These are phyloP conservation scores for Pyrenochaeta sp. DNA, from an alignment of 2,329 filamentous ascomycete genomes.

Conservation along the genomic window DNA sequence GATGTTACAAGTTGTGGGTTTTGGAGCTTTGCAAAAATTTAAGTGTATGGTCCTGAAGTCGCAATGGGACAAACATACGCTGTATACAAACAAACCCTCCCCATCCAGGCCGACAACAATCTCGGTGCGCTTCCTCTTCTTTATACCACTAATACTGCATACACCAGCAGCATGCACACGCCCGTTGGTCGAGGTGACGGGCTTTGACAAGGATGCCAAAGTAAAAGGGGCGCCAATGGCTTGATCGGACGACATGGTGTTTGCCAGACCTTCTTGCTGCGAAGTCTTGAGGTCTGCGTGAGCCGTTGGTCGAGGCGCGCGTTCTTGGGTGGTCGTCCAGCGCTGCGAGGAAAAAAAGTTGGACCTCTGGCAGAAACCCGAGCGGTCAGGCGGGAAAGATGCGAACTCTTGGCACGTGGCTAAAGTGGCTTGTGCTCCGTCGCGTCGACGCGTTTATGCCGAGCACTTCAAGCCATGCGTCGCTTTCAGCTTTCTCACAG, in stretches of 20 bases:
- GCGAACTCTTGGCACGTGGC: conserved; percentile 20
- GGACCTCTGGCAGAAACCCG: conserved; percentile 28
- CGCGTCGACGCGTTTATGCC: conserved; percentile 6
- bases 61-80: conserved; percentile 53
- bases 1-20: conserved; percentile 68
- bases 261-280: conserved; percentile 33
- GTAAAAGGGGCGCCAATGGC: conserved; percentile 51
- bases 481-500: conserved; percentile 4
- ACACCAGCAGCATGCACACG: conserved; percentile 57
- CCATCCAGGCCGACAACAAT: conserved; percentile 67
- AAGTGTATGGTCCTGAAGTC: conserved; percentile 18
- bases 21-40: conserved; percentile 59
- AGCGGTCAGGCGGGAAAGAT: conserved; percentile 17
- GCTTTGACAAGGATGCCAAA: conserved; percentile 55
- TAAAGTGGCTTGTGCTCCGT: conserved; percentile 12
- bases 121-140: conserved; percentile 70
- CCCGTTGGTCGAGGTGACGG: conserved; percentile 51
- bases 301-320: conserved; percentile 27
- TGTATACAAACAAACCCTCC: conserved; percentile 69
- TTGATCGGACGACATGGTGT: conserved; percentile 46
- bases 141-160: conserved; percentile 62
- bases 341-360: conserved; percentile 32
- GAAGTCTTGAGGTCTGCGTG: conserved; percentile 27
- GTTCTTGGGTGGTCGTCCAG: conserved; percentile 17
- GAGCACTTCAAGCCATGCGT: background rate